These are phyloP conservation scores for Biscogniauxia marginata DNA, from an alignment of 2,329 filamentous ascomycete genomes.

Conservation along the genomic window DNA sequence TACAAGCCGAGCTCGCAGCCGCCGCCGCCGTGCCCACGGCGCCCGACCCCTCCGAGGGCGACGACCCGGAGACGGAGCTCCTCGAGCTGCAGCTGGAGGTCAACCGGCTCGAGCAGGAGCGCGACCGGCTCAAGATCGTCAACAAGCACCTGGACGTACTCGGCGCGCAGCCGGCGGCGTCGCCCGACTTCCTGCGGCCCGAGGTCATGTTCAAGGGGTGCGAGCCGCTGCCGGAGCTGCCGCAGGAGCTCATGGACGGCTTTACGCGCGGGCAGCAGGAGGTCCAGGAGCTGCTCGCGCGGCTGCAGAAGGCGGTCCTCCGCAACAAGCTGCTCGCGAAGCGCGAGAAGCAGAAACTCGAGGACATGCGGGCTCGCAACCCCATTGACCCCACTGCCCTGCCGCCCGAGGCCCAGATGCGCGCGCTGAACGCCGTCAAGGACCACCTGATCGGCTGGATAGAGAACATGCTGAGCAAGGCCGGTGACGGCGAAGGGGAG, in stretches of 20 bases:
- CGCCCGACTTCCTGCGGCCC: slow-evolving; percentile 49
- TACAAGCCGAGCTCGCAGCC: slow-evolving; percentile 31
- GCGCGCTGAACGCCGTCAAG: slow-evolving; percentile 55
- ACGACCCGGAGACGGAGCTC: slow-evolving; percentile 20
- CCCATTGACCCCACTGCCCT: slow-evolving; percentile 37
- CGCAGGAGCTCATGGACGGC: slow-evolving; percentile 50
- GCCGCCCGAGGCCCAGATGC: slow-evolving; percentile 41
- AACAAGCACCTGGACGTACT: slow-evolving; percentile 52
- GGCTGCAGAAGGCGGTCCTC: slow-evolving; percentile 58
- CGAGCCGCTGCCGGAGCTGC: slow-evolving; percentile 48
- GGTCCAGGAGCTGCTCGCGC: slow-evolving; percentile 47
- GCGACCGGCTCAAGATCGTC: slow-evolving; percentile 48
- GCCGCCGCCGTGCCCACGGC: slow-evolving; percentile 14
- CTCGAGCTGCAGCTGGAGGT: slow-evolving; percentile 53
- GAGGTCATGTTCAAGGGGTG: slow-evolving; percentile 47
- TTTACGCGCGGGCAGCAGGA: slow-evolving; percentile 43
- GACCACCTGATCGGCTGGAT: slow-evolving; percentile 65
- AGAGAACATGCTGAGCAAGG: slow-evolving; percentile 58
- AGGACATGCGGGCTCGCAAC: slow-evolving; percentile 43
- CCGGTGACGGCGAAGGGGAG: slow-evolving; percentile 38
- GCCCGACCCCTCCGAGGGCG: slow-evolving; percentile 20
- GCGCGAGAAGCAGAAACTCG: slow-evolving; percentile 55
- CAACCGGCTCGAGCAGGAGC: slow-evolving; percentile 52
- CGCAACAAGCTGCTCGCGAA: slow-evolving; percentile 56
- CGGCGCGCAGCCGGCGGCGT: slow-evolving; percentile 50